Percentiles rank a stretch among this genome's conserved stretches.
phyloP scores from a whole-genome alignment of 805 yeast species.

The Candida corydali region DNA sequence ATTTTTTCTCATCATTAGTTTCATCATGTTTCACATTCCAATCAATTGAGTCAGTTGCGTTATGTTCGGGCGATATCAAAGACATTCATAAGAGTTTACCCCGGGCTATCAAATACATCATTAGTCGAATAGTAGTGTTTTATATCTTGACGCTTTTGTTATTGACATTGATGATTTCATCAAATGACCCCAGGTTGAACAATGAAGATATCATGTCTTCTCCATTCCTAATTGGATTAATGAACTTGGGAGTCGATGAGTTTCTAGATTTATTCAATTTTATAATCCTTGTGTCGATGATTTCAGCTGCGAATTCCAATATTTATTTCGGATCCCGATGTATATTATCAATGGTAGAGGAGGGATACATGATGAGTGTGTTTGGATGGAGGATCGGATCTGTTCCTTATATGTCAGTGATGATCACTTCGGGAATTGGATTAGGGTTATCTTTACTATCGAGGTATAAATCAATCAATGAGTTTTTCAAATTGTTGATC shows the following conservation, averaged over 20 bases:
- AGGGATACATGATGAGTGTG: constrained; percentile 8
- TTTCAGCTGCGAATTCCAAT: constrained; percentile 27
- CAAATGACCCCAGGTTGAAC: constrained; percentile 15
- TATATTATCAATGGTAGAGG: constrained; percentile 15
- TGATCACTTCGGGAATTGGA: constrained; percentile 18
- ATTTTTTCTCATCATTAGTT: constrained; percentile 6
- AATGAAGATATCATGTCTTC: constrained; percentile 15
- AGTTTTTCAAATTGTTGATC: constrained; percentile 15
- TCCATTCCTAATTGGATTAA: constrained; percentile 21
- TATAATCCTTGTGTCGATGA: constrained; percentile 17
- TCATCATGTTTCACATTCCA: constrained; percentile 67
- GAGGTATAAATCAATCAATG: constrained; percentile 14
- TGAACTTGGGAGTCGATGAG: constrained; percentile 12
- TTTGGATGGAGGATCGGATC: constrained; percentile 9
- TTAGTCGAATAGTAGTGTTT: constrained; percentile 56
- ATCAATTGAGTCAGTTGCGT: constrained; percentile 68
- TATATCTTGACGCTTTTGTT: constrained; percentile 59
- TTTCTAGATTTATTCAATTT: constrained; percentile 16
- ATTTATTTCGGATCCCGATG: constrained; percentile 23
- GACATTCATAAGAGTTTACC: constrained; percentile 8
- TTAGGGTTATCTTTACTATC: constrained; percentile 17
- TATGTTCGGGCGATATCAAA: constrained; percentile 64
- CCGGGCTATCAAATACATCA: constrained; percentile 58
- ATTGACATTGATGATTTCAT: constrained; percentile 63
- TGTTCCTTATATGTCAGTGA: constrained; percentile 18